Base-by-base conservation (phyloP, 805 yeast species). In the Starmerella lactis-condensi region DNA sequence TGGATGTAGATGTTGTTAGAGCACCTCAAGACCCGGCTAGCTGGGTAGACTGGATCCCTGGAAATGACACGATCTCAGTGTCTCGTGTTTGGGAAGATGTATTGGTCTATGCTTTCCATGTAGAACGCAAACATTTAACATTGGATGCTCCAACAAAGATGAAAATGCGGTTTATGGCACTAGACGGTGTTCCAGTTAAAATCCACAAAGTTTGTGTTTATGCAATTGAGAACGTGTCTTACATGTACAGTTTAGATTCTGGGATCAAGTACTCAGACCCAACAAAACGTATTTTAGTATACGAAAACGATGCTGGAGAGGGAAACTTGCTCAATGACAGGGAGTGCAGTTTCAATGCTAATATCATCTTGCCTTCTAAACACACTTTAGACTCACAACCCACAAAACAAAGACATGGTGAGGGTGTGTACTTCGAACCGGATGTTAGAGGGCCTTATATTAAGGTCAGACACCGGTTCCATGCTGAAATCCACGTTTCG, bases 21-120 rank as follows among this genome's bases (percentile, higher is more conserved):
- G 65, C 78, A 0, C 85, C 81, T 8, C 59, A 73, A 2, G 43
- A 36, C 15, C 14, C 19, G 9, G 29, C 13, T 12, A n/a, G 21
- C 12, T n/a, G 11, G 11, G 11, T 21, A 11, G 23, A 21, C 23
- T 21, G 11, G 11, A n/a, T 21, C n/a, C 91, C 78, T 19, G 27
- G 23, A 47, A 70, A 72, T 42, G 91, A 79, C 46, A 91, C 92
- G 1, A 76, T 81, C 31, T 70, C 75, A 3, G 72, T 81, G 13
- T 62, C 73, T 17, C 64, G 83, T 38, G 79, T 77, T 37, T 81
- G 93, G 93, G 93, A 81, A 48, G 75, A 74, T 47, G 74, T 73
- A 45, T 50, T 81, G 16, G 67, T 69, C 37, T 81, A 81, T 47
- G 85, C 76, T 44, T 74, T 81, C 20, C 67, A 75, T 6, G 67